Conservation (phyloP, 2,329 filamentous ascomycete genomes). For the Colletotrichum horii region DNA sequence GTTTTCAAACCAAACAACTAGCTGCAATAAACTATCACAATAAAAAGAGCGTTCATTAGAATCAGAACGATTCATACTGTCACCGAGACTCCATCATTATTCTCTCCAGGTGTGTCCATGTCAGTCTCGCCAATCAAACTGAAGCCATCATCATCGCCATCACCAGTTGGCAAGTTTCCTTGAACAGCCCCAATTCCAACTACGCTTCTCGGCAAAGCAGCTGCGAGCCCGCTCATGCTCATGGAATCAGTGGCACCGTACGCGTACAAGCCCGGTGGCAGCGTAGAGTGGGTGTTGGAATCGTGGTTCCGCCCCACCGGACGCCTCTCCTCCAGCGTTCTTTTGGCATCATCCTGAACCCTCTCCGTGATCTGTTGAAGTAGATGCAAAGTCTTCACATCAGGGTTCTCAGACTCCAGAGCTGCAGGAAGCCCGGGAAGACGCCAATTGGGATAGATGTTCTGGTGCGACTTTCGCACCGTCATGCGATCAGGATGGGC, state of each 20-base stretch:
- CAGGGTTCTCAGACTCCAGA: neutral
- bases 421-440: neutral
- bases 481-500: conserved; percentile 22
- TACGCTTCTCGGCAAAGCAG: no score
- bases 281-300: conserved; percentile 31
- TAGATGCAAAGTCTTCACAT: conserved; percentile 21
- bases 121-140: no score
- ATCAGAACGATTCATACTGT: no score
- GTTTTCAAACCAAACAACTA: neutral
- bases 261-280: neutral
- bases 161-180: no score
- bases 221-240: no score
- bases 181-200: no score
- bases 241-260: no score
- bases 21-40: no score
- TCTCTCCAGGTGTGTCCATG: no score
- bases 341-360: conserved; percentile 32
- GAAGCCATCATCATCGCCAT: no score
- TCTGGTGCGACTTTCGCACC: conserved; percentile 36
- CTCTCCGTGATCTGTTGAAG: conserved; percentile 29
- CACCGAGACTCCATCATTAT: no score
- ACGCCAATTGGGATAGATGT: conserved; percentile 44
- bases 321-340: conserved; percentile 30
- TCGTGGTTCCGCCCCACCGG: conserved; percentile 33
- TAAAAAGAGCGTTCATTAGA: no score